phyloP scores from a whole-genome alignment of 2,329 filamentous ascomycete species.

The Botrytis sinoallii region DNA sequence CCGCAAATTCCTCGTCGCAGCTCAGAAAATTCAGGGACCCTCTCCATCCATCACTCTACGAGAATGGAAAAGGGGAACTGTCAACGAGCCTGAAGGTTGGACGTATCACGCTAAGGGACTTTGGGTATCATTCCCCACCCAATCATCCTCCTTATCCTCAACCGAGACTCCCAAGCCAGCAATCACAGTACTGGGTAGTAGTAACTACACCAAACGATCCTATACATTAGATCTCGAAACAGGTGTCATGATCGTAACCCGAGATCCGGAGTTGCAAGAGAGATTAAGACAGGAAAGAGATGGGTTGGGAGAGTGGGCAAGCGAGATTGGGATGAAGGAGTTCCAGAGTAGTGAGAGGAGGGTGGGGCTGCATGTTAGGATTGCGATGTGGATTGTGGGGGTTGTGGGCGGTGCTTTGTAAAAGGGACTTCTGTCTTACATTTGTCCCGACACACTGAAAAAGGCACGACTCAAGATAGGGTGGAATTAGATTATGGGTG shows the following conservation, averaged over 20 bases:
- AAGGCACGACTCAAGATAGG: background rate
- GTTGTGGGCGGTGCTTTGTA: constrained; percentile 84
- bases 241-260: constrained; percentile 81
- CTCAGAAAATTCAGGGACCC: background rate
- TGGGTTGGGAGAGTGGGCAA: constrained; percentile 75
- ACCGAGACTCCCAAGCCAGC: constrained; percentile 8
- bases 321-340: constrained; percentile 68
- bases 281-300: constrained; percentile 75
- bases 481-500: background rate
- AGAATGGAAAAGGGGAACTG: constrained; percentile 83
- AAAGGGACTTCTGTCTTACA: constrained; percentile 17
- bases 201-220: constrained; percentile 92
- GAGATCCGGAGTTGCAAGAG: constrained; percentile 66
- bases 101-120: constrained; percentile 97
- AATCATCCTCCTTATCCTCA: background rate
- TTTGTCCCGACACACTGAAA: background rate
- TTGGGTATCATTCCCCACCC: constrained; percentile 67
- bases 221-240: constrained; percentile 91
- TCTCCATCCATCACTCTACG: constrained; percentile 61
- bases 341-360: constrained; percentile 77
- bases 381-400: constrained; percentile 93
- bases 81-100: constrained; percentile 82
- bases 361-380: constrained; percentile 77
- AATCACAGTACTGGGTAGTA: constrained; percentile 70
- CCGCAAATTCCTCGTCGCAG: constrained; percentile 68